These are phyloP conservation scores for Aspergillus sp. DNA, from an alignment of 2,329 filamentous ascomycete species.

Conservation along the genomic window DNA sequence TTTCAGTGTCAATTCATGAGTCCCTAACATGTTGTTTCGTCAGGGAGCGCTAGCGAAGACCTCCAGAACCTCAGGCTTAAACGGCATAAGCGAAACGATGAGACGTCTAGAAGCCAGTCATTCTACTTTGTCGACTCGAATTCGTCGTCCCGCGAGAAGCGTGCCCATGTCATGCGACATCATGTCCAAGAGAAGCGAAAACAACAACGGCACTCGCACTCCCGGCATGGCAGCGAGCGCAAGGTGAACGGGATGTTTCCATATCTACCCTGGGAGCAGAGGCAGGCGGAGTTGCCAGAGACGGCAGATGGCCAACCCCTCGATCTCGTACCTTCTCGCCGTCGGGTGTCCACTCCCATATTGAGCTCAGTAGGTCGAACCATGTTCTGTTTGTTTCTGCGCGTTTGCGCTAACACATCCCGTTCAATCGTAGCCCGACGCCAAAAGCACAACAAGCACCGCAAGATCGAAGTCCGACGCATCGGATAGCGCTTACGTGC, in stretches of 20 bases:
- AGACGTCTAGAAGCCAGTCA: conserved; percentile 27
- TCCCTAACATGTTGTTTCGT: conserved; percentile 11
- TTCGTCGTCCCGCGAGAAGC: conserved; percentile 43
- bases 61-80: conserved; percentile 20
- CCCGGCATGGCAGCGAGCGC: conserved; percentile 16
- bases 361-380: conserved; percentile 2
- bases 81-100: conserved; percentile 28
- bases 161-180: conserved; percentile 46
- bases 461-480: conserved; percentile 12
- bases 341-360: not conserved
- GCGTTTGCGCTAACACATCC: not conserved
- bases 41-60: conserved; percentile 21
- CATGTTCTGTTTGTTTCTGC: not conserved
- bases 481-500: not conserved
- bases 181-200: conserved; percentile 44
- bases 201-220: conserved; percentile 30
- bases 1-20: not conserved
- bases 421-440: not conserved
- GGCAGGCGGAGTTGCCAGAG: conserved; percentile 4
- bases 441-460: conserved; percentile 3
- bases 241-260: conserved; percentile 16
- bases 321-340: not conserved
- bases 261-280: conserved; percentile 27
- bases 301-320: not conserved
- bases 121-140: conserved; percentile 44